Evolutionary conservation across 371 early-diverging fungal genomes (phyloP), one percentile per base, ranked within the genome.

Genomic region (Racocetra persica): DNA sequence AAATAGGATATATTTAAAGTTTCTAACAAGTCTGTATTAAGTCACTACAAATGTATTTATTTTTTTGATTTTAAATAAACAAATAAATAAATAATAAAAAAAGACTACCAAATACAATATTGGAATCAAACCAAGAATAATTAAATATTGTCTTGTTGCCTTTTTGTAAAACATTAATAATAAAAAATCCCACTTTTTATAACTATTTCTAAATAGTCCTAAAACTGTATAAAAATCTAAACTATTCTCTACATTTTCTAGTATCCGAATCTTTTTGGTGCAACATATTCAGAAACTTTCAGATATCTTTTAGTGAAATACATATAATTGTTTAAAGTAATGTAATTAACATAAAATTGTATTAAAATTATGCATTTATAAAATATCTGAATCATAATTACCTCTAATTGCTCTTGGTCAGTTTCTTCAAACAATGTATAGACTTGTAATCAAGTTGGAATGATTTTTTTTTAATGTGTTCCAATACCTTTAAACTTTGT

Each of bases 271-370:
- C 95, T 95, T 76, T 94, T 94, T 4, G 98, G 98, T 71, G 94
- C 90, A 65, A 98, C 94, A 81, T 98, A 99, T 82, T 96, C 97
- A 55, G 84, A 83, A 81, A 98, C 98, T 89, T 98, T 98, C 97
- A 98, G 96, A 86, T 99, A 98, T 83, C 95, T 93, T 90, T 97
- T 98, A 38, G 99, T 98, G 28, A 98, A 98, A 72, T 97, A 92
- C 99, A 99, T 99, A 85, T 99, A 99, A 86, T 99, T 98, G 20
- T 98, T 98, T 80, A 99, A 89, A 16, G 99, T 99, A 36, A 99
- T 91, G 57, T 95, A 95, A 83, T 99, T 98, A n/a, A 98, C 98
- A 55, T 55, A 55, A 55, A 16, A 11, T 20, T 55, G 1, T 18
- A 51, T 16, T 32, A 59, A 26, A 13, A 63, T 57, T 2, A 76